Evolutionary conservation across 179 eudicot genomes (phyloP).

Genomic region (Beta macrorhiza): DNA sequence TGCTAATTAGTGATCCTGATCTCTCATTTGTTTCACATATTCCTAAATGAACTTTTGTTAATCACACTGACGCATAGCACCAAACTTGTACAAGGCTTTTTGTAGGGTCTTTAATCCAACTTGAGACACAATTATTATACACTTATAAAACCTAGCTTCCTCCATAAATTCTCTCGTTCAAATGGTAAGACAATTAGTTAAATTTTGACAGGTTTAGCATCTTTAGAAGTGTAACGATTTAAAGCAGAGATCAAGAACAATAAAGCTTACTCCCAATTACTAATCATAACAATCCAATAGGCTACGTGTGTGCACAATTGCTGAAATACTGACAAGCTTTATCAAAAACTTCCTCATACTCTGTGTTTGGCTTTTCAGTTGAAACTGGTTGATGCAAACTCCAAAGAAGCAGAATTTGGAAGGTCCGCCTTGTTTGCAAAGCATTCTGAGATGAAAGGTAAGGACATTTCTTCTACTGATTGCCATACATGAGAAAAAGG

Average conservation of each 20-base stretch:
- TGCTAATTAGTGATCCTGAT: not conserved
- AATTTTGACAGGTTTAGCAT: not conserved
- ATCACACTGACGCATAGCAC: not conserved
- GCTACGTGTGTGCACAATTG: no score
- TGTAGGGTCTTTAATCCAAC: not conserved
- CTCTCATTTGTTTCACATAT: not conserved
- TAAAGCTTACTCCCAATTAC: not conserved
- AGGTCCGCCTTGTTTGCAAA: slow-evolving; percentile 65
- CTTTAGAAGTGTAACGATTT: not conserved
- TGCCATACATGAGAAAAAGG: not conserved
- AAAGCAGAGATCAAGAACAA: not conserved
- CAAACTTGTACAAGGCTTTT: not conserved
- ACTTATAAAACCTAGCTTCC: not conserved
- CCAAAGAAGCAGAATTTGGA: slow-evolving; percentile 62
- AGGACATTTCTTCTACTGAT: not conserved
- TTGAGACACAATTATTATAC: not conserved
- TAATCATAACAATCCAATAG: not conserved
- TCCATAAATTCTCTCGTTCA: not conserved
- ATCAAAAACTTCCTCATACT: not conserved
- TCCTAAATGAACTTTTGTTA: not conserved
- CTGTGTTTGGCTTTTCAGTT: slow-evolving; percentile 45
- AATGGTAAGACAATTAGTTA: not conserved
- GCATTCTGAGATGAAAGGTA: slow-evolving; percentile 87
- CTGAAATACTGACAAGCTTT: no score
- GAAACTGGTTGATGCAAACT: slow-evolving; percentile 42